phyloP scores from a whole-genome alignment of 768 basidiomycete genomes.

The Russula abietina region DNA sequence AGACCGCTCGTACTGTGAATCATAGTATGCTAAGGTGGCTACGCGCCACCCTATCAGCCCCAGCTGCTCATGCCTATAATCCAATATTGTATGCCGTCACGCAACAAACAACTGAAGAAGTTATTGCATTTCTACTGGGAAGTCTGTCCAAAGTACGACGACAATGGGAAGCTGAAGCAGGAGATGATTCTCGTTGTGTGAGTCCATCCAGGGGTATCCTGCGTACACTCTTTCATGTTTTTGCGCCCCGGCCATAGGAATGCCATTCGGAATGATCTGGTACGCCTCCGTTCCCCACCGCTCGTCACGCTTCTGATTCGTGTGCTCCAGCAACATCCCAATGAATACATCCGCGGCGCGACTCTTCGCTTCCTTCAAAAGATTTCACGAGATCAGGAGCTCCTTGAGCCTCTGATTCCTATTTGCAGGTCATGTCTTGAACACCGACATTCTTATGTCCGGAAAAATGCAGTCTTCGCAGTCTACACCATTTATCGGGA shows the following conservation, averaged over 20 bases:
- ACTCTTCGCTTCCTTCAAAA: constrained; percentile 95
- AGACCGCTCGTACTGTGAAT: not conserved
- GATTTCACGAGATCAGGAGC: constrained; percentile 85
- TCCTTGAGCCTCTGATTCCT: constrained; percentile 93
- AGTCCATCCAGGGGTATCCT: constrained; percentile 34
- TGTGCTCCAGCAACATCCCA: constrained; percentile 83
- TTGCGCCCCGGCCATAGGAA: constrained; percentile 48
- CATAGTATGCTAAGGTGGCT: not conserved
- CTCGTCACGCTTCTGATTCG: constrained; percentile 8
- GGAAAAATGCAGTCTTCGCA: constrained; percentile 97
- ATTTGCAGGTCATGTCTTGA: constrained; percentile 91
- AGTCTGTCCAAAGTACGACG: constrained; percentile 96
- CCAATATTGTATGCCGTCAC: constrained; percentile 93
- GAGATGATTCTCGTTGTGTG: constrained; percentile 99
- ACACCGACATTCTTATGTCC: constrained; percentile 95
- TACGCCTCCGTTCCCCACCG: constrained; percentile 36
- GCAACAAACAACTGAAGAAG: constrained; percentile 96
- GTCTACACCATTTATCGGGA: constrained; percentile 91
- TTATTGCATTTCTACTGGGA: constrained; percentile 95
- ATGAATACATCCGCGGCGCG: constrained; percentile 99
- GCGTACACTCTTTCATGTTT: not conserved
- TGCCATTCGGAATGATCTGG: constrained; percentile 95
- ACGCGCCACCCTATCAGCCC: constrained; percentile 45
- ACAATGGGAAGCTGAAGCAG: constrained; percentile 95
- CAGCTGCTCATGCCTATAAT: constrained; percentile 95